Evolutionary conservation across 1,139 yeast genomes (phyloP), one percentile per base, ranked within the genome.

Genomic region (Eremothecium coryli): DNA sequence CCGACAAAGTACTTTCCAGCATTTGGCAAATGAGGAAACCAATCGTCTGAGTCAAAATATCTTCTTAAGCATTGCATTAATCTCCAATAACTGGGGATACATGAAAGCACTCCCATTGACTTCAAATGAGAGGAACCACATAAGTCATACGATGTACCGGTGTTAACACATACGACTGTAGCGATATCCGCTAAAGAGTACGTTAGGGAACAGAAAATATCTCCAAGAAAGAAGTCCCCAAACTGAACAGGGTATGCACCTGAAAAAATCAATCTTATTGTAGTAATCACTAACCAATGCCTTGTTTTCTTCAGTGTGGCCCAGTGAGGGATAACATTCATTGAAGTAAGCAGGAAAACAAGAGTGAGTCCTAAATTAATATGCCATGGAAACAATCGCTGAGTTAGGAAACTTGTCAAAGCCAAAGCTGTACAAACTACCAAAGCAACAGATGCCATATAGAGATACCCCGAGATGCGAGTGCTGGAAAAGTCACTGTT

Each of bases 1-100:
- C 86, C 71, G 23, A 80, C 60, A 1, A 70, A 52, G 55, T 88
- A 90, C 56, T 90, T 90, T 29, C 66, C 50, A 68, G 85, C 84
- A 52, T 90, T 90, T n/a, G 95, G 90, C 41, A 90, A 62, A 67
- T 90, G 99, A 1, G 99, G 99, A 54, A 90, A 93, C 82, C 88
- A 79, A 51, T 88, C 95, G 1, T 93, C 90, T 0, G 96, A 81
- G 53, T 90, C 99, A 33, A 78, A 73, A 56, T 71, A 90, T 70
- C 99, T 93, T 48, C 99, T 66, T 20, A 80, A 56, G 59, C 98
- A 90, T 56, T 90, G 99, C 36, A 88, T 56, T 36, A 82, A 73
- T 61, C 99, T 81, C 85, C 94, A 85, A 29, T 85, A 71, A 41
- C 86, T 81, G 0, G 99, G 98, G 17, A 90, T 57, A 3, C 94